These are phyloP conservation scores for Angomonas desouzai DNA, from an alignment of 208 protist genomes.

Conservation along the genomic window DNA sequence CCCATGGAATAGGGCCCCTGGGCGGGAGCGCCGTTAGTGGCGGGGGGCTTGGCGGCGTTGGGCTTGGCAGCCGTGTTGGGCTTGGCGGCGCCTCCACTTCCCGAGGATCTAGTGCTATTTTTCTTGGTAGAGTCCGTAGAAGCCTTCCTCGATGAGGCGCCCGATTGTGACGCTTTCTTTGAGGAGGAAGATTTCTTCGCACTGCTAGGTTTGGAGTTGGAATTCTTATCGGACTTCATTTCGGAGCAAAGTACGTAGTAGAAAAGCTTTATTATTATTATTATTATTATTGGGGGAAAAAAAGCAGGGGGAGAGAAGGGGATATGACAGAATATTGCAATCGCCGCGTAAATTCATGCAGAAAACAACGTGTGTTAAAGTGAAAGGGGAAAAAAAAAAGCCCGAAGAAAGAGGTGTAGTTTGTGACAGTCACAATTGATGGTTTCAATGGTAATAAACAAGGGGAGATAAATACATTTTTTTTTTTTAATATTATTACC, in stretches of 20 bases:
- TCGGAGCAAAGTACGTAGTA: neutral
- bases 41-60: conserved; percentile 22
- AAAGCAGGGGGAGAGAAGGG: no score
- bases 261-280: no score
- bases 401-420: no score
- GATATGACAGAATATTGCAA: no score
- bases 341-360: no score
- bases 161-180: conserved; percentile 4
- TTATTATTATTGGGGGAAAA: no score
- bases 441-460: no score
- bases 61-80: neutral
- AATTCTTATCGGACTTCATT: neutral
- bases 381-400: no score
- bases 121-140: conserved; percentile 1
- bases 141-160: neutral
- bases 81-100: neutral
- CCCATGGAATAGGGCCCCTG: conserved; percentile 12
- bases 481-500: no score
- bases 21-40: conserved; percentile 12
- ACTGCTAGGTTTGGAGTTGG: neutral
- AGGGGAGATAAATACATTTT: no score
- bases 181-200: neutral
- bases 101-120: conserved; percentile 3
- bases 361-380: no score
- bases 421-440: no score